phyloP scores from a whole-genome alignment of 1,284 basidiomycete genomes.

The Gymnopus androsaceus region DNA sequence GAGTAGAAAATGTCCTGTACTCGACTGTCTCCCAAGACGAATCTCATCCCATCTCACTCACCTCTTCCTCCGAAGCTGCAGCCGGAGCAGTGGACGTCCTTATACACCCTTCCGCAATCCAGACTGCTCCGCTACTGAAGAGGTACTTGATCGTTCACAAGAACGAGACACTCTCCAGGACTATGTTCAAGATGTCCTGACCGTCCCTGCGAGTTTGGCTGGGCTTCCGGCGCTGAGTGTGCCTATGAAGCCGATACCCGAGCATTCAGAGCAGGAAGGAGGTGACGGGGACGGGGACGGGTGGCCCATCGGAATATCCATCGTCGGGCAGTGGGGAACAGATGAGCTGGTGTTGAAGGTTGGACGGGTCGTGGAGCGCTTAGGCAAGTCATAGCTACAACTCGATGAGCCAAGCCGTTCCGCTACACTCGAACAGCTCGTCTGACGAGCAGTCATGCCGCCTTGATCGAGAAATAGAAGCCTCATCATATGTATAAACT shows the following conservation, averaged over 20 bases:
- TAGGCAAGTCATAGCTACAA: too few species aligned
- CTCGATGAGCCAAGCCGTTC: too few species aligned
- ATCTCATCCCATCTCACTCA: too few species aligned
- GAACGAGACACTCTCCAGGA: conserved; percentile 14
- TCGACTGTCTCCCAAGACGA: conserved; percentile 4
- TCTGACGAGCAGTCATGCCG: too few species aligned
- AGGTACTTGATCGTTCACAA: neutral
- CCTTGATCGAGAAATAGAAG: too few species aligned
- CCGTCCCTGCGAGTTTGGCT: conserved; percentile 88
- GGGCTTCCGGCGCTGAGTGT: conserved; percentile 85
- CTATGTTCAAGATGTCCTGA: conserved; percentile 92
- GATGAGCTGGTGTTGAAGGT: conserved; percentile 69
- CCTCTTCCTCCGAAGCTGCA: too few species aligned
- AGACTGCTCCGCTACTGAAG: conserved; percentile 67
- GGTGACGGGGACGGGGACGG: conserved; percentile 48
- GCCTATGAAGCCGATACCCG: conserved; percentile 44
- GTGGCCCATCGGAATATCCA: conserved; percentile 86
- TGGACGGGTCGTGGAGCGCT: conserved; percentile 46
- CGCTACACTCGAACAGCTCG: too few species aligned
- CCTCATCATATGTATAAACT: too few species aligned
- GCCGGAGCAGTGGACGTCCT: conserved; percentile 64
- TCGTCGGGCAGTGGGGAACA: conserved; percentile 90
- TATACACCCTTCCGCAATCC: conserved; percentile 85
- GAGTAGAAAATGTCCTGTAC: conserved; percentile 48
- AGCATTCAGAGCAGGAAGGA: conserved; percentile 1